Evolutionary conservation across 1,284 basidiomycete genomes (phyloP).

Genomic region (Volvariella volvacea): DNA sequence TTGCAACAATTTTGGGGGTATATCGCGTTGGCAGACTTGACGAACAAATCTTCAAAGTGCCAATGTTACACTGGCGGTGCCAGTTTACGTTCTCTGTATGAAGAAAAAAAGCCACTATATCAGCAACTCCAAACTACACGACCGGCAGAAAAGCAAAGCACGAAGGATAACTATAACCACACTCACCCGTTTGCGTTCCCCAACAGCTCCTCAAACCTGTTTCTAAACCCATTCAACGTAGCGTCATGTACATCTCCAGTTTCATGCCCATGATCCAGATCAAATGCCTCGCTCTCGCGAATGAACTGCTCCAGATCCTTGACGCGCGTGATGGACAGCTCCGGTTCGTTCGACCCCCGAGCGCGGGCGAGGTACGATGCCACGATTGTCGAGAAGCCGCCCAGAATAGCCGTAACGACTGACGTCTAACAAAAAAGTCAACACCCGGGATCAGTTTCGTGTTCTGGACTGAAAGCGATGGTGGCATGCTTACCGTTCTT

Average conservation of each 20-base stretch:
- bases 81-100: too few species aligned
- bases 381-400: slow-evolving; percentile 55
- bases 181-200: too few species aligned
- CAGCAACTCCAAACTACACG: too few species aligned
- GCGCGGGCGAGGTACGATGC: slow-evolving; percentile 66
- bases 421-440: too few species aligned
- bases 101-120: too few species aligned
- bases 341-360: slow-evolving; percentile 62
- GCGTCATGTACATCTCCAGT: slow-evolving; percentile 18
- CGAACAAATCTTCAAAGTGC: too few species aligned
- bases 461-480: too few species aligned
- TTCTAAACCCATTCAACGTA: slow-evolving; percentile 18
- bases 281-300: slow-evolving; percentile 48
- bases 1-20: too few species aligned
- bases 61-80: too few species aligned
- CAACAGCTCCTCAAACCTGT: slow-evolving; percentile 28
- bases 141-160: too few species aligned
- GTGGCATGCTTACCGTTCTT: slow-evolving; percentile 23
- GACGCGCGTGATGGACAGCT: slow-evolving; percentile 41
- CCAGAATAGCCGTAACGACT: slow-evolving; percentile 28
- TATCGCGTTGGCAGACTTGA: too few species aligned
- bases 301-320: slow-evolving; percentile 61
- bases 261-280: slow-evolving; percentile 48
- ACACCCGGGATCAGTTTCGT: slow-evolving; percentile 1
- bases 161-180: too few species aligned